Evolutionary conservation across 1,284 basidiomycete genomes (phyloP), one percentile per base, ranked within the genome.

Genomic region (Ganoderma boninense): DNA sequence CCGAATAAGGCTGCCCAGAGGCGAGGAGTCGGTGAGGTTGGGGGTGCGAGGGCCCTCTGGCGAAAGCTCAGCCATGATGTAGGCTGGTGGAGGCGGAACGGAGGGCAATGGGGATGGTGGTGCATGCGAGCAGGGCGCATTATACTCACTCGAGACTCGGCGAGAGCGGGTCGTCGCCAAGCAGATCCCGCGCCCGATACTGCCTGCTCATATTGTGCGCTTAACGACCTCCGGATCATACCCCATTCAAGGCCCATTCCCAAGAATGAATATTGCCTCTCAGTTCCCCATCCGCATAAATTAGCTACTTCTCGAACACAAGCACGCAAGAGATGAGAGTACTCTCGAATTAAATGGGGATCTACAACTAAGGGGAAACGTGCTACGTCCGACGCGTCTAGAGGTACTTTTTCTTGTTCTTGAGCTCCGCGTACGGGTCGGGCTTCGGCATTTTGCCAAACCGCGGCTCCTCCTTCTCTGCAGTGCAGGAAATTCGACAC

Each of bases 401-500:
- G 42, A 76, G 62, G 69, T 91, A 92, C 79, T 86, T 87, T 78
- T 85, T 89, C 71, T 79, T 81, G 70, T 79, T 80, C 81, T 89
- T 90, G 71, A 89, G 76, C 69, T 86, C 85, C 57, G 83, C 86
- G 79, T 93, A 93, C 49, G 82, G 86, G 71, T 85, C 82, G 42
- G 77, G 71, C 79, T 83, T 87, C 78, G 85, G 85, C 29, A 82
- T 77, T 69, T 80, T 86, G 26, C 90, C 92, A 81, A 87, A 96
- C 62, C 84, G 83, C 23, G 93, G 91, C 78, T 95, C 94, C 49
- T 85, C 82, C 66, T 77, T 78, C 78, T 87, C 92, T 92, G 78
- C 35, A 77, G n/a, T n/a, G n/a, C n/a, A n/a, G n/a, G 67, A 40
- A 18, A 67, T 8, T 26, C 43, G 35, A 67, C 62, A 26, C 44